Evolutionary conservation across 2,329 filamentous ascomycete genomes (phyloP), one percentile per base, ranked within the genome.

Genomic region (Exophiala spinifera): DNA sequence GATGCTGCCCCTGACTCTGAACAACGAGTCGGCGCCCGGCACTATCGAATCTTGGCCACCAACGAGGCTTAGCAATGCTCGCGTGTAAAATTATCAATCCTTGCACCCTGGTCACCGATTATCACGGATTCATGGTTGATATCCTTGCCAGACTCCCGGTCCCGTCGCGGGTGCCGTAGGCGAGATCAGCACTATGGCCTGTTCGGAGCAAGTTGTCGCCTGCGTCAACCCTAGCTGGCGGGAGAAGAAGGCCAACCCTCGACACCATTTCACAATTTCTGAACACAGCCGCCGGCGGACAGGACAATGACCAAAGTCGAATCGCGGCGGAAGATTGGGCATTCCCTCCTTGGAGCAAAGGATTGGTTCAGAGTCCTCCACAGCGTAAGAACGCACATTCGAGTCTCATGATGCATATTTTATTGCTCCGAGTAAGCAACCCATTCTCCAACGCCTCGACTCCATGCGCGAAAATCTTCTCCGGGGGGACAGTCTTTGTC

Each of bases 1-100:
- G 23, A 19, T 46, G n/a, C 8, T 31, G 10, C 44, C 44, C 44
- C 44, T 46, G 44, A 46, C 25, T 46, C 28, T 28, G 44, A 46
- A 28, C 7, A 17, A 39, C 17, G 15, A 34, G 45, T 34, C 42
- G 34, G 50, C 31, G 19, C 13, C 45, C 17, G 37, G 13, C 17
- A 55, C 55, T 58, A 58, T 58, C 51, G 55, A 48, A 46, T 46
- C 56, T 58, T 58, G 52, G 56, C 56, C 46, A 20, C 25, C 28
- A 17, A 10, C 14, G 7, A 4, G 36, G 36, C 31, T 39, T 5
- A 39, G 17, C 36, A n/a, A 39, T 14, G 14, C 36, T 39, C 36
- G 36, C 36, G n/a, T 39, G 36, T 39, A 19, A 39, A 39, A 39
- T 39, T 39, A 11, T 39, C 36, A n/a, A 31, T 10, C 28, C n/a